Evolutionary conservation across 1,284 basidiomycete species (phyloP).

Genomic region (Austroboletus niveus): DNA sequence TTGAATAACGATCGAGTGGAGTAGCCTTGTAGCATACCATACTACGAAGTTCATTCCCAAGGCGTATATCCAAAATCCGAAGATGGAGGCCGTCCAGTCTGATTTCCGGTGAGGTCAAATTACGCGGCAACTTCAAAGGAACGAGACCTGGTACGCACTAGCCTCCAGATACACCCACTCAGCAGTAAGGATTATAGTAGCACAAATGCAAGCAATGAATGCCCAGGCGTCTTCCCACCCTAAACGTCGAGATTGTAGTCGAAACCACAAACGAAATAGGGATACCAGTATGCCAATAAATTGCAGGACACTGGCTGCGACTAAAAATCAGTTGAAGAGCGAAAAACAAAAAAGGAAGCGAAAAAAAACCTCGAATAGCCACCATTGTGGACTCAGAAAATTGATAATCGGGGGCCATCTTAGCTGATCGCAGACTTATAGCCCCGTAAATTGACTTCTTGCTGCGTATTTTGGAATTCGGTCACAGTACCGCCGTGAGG

Average conservation of each 20-base stretch:
- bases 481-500: too few species aligned
- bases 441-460: too few species aligned
- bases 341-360: background rate
- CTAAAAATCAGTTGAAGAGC: slow-evolving; percentile 8
- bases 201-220: slow-evolving; percentile 15
- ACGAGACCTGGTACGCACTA: slow-evolving; percentile 10
- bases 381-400: slow-evolving; percentile 12
- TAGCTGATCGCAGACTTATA: too few species aligned
- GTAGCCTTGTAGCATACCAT: slow-evolving; percentile 12
- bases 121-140: background rate
- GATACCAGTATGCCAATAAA: slow-evolving; percentile 13
- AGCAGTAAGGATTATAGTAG: slow-evolving; percentile 2
- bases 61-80: slow-evolving; percentile 17
- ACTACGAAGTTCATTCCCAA: slow-evolving; percentile 3
- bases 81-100: slow-evolving; percentile 5
- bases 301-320: slow-evolving; percentile 6
- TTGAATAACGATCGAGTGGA: background rate
- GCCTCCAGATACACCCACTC: slow-evolving; percentile 18
- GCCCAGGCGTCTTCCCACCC: slow-evolving; percentile 28
- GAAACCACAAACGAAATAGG: slow-evolving; percentile 20
- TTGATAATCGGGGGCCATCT: slow-evolving; percentile 1
- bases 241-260: slow-evolving; percentile 14
- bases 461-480: too few species aligned
- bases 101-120: background rate
- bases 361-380: slow-evolving; percentile 13